Base-by-base conservation (phyloP, 2,329 filamentous ascomycete genomes). In the Curvularia sp. region DNA sequence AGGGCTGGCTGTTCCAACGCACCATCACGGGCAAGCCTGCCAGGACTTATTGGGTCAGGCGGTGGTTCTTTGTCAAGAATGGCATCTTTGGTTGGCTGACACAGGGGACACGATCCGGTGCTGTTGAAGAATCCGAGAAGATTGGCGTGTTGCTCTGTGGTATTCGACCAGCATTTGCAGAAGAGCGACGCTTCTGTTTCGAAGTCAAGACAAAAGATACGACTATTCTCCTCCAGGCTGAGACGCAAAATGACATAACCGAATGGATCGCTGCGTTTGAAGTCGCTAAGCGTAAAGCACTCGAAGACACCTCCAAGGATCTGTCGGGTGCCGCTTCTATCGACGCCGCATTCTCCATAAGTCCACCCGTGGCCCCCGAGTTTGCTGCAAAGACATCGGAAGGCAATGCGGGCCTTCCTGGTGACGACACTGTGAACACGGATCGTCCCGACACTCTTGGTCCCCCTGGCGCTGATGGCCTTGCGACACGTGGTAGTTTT, bases 181-280 rank as follows among this genome's bases (percentile, higher is more conserved):
- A 99, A 78, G 95, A 99, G 71, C 87, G 95, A 38, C 87, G 95
- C 15, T 99, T 98, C 78, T 98, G 95, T 75, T 97, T 99, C 70
- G 95, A 99, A 78, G 90, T 99, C 71, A 99, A 98, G 82, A 99
- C 95, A 2, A 99, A 97, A 77, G 96, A 92, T 71, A 91, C 91
- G 62, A 95, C 89, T 49, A 88, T 97, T 63, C 81, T 97, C 58
- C 82, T 99, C 3, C 95, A 99, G 78, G 91, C 94, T 4, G 95
- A 99, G 75, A 97, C 92, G 0, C 95, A 99, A 74, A 82, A 81
- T 49, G 92, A 98, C 73, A 84, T 99, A n/a, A 93, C 91, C 57
- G 91, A 96, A 69, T 99, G 95, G 95, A 87, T 99, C 54, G 87
- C 91, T 64, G 89, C 94, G 0, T 97, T 99, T 68, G 94, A 99